Evolutionary conservation across 495 filamentous ascomycete species (phyloP).

Genomic region (Aspergillus conjunctus): DNA sequence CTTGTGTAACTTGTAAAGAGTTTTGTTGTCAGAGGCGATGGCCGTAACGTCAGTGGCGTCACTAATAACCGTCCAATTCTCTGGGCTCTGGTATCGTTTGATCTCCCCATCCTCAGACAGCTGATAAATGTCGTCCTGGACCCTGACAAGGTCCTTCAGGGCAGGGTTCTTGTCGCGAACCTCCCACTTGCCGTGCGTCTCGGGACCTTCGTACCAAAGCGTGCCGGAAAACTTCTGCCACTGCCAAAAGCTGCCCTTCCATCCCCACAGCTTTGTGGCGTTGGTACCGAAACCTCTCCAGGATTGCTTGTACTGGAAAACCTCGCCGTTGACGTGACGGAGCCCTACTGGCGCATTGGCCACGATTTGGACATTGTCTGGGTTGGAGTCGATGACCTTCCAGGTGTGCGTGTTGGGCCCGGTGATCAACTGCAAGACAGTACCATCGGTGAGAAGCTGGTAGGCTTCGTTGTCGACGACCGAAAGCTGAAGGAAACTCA

Average conservation of each 20-base stretch:
- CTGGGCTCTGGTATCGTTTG: background rate
- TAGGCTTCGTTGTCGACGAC: conserved; percentile 9
- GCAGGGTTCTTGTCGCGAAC: conserved; percentile 3
- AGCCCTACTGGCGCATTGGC: conserved; percentile 4
- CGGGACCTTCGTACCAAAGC: conserved; percentile 5
- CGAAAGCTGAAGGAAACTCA: conserved; percentile 9
- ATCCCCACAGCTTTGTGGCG: conserved; percentile 4
- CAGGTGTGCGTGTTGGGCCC: background rate
- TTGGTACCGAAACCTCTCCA: background rate
- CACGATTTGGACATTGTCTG: conserved; percentile 4
- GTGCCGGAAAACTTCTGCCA: background rate
- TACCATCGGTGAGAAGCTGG: conserved; percentile 11
- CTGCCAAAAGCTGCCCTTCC: background rate
- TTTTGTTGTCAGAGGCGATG: conserved; percentile 5
- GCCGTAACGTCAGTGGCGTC: background rate
- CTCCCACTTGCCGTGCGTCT: conserved; percentile 1
- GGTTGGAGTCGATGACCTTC: conserved; percentile 1
- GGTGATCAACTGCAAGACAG: background rate
- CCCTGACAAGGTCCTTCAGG: background rate
- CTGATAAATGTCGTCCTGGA: background rate
- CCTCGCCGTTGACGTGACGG: conserved; percentile 3
- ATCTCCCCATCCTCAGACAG: conserved; percentile 3
- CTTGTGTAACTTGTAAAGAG: background rate
- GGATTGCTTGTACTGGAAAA: background rate
- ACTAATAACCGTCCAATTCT: background rate